Conservation (phyloP, 2,329 filamentous ascomycete genomes). For the Pseudogymnoascus pannorum region DNA sequence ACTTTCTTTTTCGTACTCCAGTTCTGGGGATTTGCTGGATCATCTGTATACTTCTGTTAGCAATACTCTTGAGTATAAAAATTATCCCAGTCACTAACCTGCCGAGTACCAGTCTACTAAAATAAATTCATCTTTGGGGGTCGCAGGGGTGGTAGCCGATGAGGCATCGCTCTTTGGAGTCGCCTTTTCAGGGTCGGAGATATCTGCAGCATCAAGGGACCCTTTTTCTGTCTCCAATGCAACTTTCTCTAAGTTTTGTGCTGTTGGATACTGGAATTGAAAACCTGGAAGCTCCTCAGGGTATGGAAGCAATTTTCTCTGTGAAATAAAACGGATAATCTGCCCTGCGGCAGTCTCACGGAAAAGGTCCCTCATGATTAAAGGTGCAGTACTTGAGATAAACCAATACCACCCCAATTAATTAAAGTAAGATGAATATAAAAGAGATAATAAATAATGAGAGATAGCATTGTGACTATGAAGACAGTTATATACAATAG, state of each 20-base stretch:
- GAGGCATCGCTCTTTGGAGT: neutral
- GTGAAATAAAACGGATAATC: conserved; percentile 33
- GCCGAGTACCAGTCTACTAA: conserved; percentile 12
- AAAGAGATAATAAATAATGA: neutral
- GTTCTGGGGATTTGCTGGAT: conserved; percentile 28
- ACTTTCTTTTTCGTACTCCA: conserved; percentile 17
- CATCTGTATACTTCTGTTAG: conserved; percentile 13
- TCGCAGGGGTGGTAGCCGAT: neutral
- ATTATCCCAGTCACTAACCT: conserved; percentile 3
- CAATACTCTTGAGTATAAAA: neutral
- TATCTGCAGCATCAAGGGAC: conserved; percentile 27
- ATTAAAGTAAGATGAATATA: neutral
- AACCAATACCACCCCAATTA: neutral
- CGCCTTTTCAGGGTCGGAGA: conserved; percentile 15
- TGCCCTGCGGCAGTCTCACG: conserved; percentile 38
- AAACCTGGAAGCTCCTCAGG: conserved; percentile 40
- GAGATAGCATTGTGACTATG: neutral
- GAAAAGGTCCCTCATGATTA: conserved; percentile 32
- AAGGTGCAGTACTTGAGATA: neutral
- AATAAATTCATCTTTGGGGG: conserved; percentile 31
- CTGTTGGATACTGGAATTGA: conserved; percentile 40
- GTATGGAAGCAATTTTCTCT: conserved; percentile 34
- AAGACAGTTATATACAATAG: neutral
- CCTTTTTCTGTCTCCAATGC: conserved; percentile 31
- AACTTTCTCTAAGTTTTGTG: conserved; percentile 43